Evolutionary conservation across 345 rosid species (phyloP).

Genomic region (Leavenworthia alabamica): DNA sequence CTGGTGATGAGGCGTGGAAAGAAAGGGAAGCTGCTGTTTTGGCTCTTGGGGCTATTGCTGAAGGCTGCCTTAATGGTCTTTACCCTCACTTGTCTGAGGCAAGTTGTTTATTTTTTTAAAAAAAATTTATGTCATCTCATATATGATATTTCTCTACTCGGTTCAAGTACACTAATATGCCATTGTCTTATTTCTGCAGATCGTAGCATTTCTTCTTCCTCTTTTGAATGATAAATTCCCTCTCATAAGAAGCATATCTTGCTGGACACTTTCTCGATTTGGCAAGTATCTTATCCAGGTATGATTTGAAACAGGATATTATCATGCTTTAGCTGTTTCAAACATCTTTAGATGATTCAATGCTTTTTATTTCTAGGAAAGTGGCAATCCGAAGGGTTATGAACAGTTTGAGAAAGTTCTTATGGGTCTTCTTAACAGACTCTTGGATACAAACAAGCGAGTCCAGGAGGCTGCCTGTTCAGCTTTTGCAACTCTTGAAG

Average conservation of each 20-base stretch:
- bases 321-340: background rate
- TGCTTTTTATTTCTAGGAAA: conserved; percentile 45
- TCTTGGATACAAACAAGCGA: conserved; percentile 86
- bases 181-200: conserved; percentile 43
- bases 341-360: conserved; percentile 4
- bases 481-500: conserved; percentile 95
- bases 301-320: conserved; percentile 15
- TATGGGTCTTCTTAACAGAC: conserved; percentile 68
- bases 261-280: conserved; percentile 98
- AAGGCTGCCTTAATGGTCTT: conserved; percentile 96
- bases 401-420: conserved; percentile 83
- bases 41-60: conserved; percentile 90
- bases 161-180: background rate
- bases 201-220: conserved; percentile 83
- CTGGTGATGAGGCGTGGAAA: conserved; percentile 88
- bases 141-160: background rate
- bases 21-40: conserved; percentile 98
- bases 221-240: conserved; percentile 90
- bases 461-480: conserved; percentile 99
- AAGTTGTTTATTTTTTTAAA: conserved; percentile 24
- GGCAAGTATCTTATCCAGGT: conserved; percentile 98
- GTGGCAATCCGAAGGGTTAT: conserved; percentile 57
- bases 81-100: conserved; percentile 83
- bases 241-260: conserved; percentile 85
- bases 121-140: background rate